Evolutionary conservation across 1,284 basidiomycete species (phyloP).

Genomic region (Irpex sp.): DNA sequence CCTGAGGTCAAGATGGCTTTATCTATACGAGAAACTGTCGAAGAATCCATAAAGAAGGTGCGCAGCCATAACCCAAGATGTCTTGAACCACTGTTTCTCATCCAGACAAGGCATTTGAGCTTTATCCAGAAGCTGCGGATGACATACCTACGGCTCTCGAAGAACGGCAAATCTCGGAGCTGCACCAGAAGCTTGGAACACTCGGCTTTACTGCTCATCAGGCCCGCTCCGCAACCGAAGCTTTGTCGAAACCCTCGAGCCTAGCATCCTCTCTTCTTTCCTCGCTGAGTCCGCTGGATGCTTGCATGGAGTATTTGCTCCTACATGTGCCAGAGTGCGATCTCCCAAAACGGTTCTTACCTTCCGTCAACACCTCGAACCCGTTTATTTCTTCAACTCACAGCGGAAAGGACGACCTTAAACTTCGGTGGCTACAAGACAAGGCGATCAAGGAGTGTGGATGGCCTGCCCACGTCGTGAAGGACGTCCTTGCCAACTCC

Average conservation of each 20-base stretch:
- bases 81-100: neutral
- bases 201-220: constrained; percentile 60
- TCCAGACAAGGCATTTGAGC: constrained; percentile 40
- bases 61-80: constrained; percentile 6
- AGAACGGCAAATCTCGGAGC: constrained; percentile 35
- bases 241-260: constrained; percentile 49
- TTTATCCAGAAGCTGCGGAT: constrained; percentile 52
- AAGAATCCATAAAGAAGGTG: constrained; percentile 80
- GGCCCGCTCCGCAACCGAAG: constrained; percentile 43
- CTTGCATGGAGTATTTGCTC: constrained; percentile 73
- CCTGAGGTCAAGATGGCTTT: constrained; percentile 88
- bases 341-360: constrained; percentile 62
- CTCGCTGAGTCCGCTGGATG: constrained; percentile 52
- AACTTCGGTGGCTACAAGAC: constrained; percentile 80
- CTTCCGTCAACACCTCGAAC: constrained; percentile 62
- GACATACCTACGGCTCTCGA: constrained; percentile 26
- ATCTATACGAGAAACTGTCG: constrained; percentile 75
- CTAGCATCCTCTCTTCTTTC: constrained; percentile 49
- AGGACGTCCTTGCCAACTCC: constrained; percentile 42
- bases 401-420: constrained; percentile 60
- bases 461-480: constrained; percentile 74
- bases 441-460: constrained; percentile 82
- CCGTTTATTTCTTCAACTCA: constrained; percentile 63
- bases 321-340: constrained; percentile 79
- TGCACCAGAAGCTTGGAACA: constrained; percentile 43